These are phyloP conservation scores for Hyphopichia pseudoburtonii DNA, from an alignment of 1,139 yeast genomes.

Conservation along the genomic window DNA sequence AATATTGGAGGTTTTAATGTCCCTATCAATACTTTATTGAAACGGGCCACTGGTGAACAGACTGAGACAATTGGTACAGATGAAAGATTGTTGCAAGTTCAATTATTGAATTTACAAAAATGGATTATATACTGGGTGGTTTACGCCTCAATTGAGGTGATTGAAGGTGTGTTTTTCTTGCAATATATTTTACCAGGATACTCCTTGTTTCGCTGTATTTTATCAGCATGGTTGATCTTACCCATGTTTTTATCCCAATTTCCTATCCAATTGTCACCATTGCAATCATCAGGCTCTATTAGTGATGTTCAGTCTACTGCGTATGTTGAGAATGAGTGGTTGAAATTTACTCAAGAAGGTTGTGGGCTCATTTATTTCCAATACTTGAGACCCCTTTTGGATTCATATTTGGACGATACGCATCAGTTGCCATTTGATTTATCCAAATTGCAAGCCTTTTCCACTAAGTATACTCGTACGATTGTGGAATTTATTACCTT, in stretches of 20 bases:
- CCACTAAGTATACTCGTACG: not conserved
- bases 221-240: conserved; percentile 53
- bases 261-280: too few relatives aligned
- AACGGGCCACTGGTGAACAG: conserved; percentile 21
- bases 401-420: conserved; percentile 7
- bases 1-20: conserved; percentile 38
- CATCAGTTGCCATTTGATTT: not conserved
- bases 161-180: conserved; percentile 34
- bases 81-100: conserved; percentile 20
- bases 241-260: conserved; percentile 32
- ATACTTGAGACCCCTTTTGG: conserved; percentile 34
- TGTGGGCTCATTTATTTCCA: conserved; percentile 38
- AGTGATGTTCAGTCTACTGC: conserved; percentile 4
- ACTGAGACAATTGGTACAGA: conserved; percentile 14
- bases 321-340: conserved; percentile 20
- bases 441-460: not conserved
- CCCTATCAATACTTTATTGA: conserved; percentile 27
- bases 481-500: not conserved
- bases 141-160: conserved; percentile 31
- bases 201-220: conserved; percentile 35
- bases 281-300: conserved; percentile 5
- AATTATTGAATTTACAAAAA: conserved; percentile 47
- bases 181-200: conserved; percentile 49
- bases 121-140: conserved; percentile 64
- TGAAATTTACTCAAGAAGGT: conserved; percentile 28